A percentile compares a stretch with the other conserved stretches of the same genome.
phyloP scores from a whole-genome alignment of 2,329 filamentous ascomycete species.

The Magnaporthiopsis rhizophila region DNA sequence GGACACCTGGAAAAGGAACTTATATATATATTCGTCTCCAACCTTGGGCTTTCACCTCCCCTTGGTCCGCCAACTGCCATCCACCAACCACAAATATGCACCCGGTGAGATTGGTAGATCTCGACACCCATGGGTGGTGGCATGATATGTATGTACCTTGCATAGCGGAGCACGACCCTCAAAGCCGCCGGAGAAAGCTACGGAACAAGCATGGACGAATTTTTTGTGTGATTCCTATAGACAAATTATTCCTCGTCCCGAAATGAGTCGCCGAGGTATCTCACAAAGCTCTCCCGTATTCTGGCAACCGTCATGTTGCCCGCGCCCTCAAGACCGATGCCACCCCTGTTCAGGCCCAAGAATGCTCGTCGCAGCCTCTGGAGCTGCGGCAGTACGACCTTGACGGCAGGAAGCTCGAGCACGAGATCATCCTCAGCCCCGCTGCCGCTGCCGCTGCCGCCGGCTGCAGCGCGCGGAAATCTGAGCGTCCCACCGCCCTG shows the following conservation, averaged over 20 bases:
- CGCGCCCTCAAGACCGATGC: constrained; percentile 50
- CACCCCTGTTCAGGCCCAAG: constrained; percentile 65
- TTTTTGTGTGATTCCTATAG: not conserved
- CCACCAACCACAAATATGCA: too few relatives aligned
- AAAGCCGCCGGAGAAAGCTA: not conserved
- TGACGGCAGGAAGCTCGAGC: constrained; percentile 58
- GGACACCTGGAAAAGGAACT: too few relatives aligned
- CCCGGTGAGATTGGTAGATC: too few relatives aligned
- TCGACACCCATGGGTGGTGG: too few relatives aligned
- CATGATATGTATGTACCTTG: not conserved
- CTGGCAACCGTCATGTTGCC: constrained; percentile 45
- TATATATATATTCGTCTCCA: too few relatives aligned
- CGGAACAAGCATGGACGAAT: not conserved
- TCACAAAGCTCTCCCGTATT: constrained; percentile 56
- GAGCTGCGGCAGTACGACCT: constrained; percentile 64
- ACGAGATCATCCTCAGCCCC: constrained; percentile 38
- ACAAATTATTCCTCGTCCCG: constrained; percentile 45
- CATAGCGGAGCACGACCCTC: too few relatives aligned
- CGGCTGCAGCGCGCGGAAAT: constrained; percentile 29
- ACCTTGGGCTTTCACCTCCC: too few relatives aligned
- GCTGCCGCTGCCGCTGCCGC: constrained; percentile 15
- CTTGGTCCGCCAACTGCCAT: too few relatives aligned
- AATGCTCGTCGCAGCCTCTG: constrained; percentile 73
- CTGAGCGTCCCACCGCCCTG: constrained; percentile 44
- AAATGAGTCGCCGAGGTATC: constrained; percentile 59